Conservation (phyloP, 148 eudicot species). For the Spergularia bocconei region DNA sequence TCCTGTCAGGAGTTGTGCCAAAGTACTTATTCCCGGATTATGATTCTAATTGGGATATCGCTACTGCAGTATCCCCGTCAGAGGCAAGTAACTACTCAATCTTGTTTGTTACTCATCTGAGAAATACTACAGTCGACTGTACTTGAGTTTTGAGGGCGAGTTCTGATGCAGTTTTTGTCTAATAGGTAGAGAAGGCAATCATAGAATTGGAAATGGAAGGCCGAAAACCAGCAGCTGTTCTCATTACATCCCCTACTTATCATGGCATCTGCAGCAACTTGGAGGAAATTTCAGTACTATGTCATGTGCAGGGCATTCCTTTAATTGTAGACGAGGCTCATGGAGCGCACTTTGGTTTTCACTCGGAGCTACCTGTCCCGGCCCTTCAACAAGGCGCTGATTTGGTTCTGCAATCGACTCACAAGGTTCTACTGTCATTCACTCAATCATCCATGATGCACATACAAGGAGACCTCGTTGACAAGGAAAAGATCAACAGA, state of each 20-base stretch:
- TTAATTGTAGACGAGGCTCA: constrained; percentile 83
- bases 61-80: constrained; percentile 46
- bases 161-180: background rate
- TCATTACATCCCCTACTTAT: constrained; percentile 64
- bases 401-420: constrained; percentile 72
- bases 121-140: no score
- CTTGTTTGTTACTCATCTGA: no score
- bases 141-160: no score
- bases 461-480: constrained; percentile 40
- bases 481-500: constrained; percentile 48
- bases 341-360: constrained; percentile 83
- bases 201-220: constrained; percentile 47
- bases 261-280: constrained; percentile 70
- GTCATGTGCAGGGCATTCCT: constrained; percentile 46
- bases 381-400: constrained; percentile 78
- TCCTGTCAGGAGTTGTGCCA: constrained; percentile 57
- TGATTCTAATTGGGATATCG: constrained; percentile 60
- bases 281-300: constrained; percentile 41
- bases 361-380: constrained; percentile 48
- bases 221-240: constrained; percentile 57
- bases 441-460: constrained; percentile 85
- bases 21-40: constrained; percentile 62
- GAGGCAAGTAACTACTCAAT: constrained; percentile 42
- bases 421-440: constrained; percentile 69
- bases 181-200: constrained; percentile 63